Percentiles rank a stretch among this genome's conserved stretches.
These are phyloP conservation scores for Geotrichum klebahnii DNA, from an alignment of 1,139 yeast species.

Conservation along the genomic window DNA sequence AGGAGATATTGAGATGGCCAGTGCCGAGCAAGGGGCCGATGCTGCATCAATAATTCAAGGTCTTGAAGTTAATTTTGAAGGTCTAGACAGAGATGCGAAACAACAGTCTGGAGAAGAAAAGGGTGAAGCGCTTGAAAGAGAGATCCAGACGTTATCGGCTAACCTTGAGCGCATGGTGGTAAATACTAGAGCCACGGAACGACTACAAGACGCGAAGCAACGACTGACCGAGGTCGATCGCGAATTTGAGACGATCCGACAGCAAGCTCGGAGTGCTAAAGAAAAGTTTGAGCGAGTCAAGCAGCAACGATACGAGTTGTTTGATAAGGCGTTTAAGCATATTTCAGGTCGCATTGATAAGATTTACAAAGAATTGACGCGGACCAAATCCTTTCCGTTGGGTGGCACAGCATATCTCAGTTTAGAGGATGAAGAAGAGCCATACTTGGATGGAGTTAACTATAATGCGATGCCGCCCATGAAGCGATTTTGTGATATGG, in stretches of 20 bases:
- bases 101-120: constrained; percentile 37
- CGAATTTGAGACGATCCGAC: constrained; percentile 62
- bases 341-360: constrained; percentile 68
- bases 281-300: constrained; percentile 60
- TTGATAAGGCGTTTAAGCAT: constrained; percentile 71
- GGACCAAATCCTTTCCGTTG: constrained; percentile 50
- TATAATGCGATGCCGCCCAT: constrained; percentile 97
- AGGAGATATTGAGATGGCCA: constrained; percentile 23
- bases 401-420: constrained; percentile 94
- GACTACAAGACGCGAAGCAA: constrained; percentile 64
- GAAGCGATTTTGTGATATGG: constrained; percentile 92
- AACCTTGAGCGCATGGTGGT: constrained; percentile 66
- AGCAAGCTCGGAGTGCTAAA: constrained; percentile 54
- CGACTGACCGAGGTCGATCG: constrained; percentile 58
- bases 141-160: constrained; percentile 52
- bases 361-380: constrained; percentile 85
- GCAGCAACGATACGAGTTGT: constrained; percentile 54
- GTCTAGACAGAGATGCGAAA: constrained; percentile 47
- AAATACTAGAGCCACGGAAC: constrained; percentile 72
- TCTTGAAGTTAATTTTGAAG: constrained; percentile 54
- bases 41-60: neutral
- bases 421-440: constrained; percentile 85
- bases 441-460: constrained; percentile 68
- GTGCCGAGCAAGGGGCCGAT: constrained; percentile 42
- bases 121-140: constrained; percentile 43